Evolutionary conservation across 805 yeast genomes (phyloP).

Genomic region (Pichia scutulata): DNA sequence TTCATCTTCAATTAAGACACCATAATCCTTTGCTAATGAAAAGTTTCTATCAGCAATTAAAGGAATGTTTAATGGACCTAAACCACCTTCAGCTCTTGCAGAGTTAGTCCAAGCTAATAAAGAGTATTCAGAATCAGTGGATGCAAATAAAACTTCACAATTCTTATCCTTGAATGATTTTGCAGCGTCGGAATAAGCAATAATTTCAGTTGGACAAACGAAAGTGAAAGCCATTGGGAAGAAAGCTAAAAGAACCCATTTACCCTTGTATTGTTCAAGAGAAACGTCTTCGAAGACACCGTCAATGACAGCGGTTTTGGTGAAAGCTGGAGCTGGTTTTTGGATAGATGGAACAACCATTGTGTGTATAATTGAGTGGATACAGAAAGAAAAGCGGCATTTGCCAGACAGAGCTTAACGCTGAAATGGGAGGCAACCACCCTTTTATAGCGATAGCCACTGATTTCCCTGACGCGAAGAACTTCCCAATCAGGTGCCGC

Average conservation of each 20-base stretch:
- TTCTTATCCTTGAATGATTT: constrained; percentile 82
- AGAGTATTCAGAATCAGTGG: constrained; percentile 97
- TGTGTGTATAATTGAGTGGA: constrained; percentile 18
- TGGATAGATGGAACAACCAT: constrained; percentile 76
- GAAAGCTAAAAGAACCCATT: constrained; percentile 95
- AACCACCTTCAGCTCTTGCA: constrained; percentile 95
- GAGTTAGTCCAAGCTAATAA: constrained; percentile 97
- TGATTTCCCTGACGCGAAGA: no score
- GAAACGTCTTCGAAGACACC: constrained; percentile 94
- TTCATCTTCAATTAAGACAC: constrained; percentile 92
- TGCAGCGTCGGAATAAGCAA: constrained; percentile 95
- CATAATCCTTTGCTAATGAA: constrained; percentile 89
- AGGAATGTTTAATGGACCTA: constrained; percentile 92
- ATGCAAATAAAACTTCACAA: constrained; percentile 87
- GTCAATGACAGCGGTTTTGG: constrained; percentile 94
- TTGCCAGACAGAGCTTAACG: no score
- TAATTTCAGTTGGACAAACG: constrained; percentile 98
- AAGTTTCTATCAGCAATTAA: constrained; percentile 96
- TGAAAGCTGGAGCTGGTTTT: constrained; percentile 94
- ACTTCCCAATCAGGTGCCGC: no score
- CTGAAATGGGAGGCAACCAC: neutral
- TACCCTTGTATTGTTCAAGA: constrained; percentile 92
- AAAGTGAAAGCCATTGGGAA: constrained; percentile 99
- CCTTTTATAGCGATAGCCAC: neutral
- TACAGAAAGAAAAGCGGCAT: neutral